phyloP scores from a whole-genome alignment of 2,329 filamentous ascomycete species.

The Hypoxylon sp. region DNA sequence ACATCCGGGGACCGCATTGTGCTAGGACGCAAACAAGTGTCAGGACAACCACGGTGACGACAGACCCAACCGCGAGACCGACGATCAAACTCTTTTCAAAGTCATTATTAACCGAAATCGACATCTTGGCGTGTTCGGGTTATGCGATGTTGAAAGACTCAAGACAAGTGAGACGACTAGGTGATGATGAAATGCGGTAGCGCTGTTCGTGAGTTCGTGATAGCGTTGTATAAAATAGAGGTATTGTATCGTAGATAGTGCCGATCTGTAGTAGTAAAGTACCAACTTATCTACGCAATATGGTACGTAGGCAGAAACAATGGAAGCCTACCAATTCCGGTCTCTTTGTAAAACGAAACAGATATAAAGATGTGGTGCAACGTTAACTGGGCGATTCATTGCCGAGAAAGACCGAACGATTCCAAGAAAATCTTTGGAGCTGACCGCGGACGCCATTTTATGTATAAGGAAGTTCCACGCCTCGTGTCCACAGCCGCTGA shows the following conservation, averaged over 20 bases:
- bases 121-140: slow-evolving; percentile 8
- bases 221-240: background rate
- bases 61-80: slow-evolving; percentile 44
- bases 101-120: slow-evolving; percentile 27
- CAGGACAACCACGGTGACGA: slow-evolving; percentile 39
- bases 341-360: slow-evolving; percentile 6
- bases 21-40: slow-evolving; percentile 47
- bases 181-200: background rate
- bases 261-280: background rate
- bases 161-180: background rate
- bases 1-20: slow-evolving; percentile 49
- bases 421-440: background rate
- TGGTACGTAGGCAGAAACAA: slow-evolving; percentile 2
- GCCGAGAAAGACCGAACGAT: background rate
- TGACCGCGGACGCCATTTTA: slow-evolving; percentile 8
- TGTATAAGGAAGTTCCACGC: slow-evolving; percentile 13
- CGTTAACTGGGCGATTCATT: slow-evolving; percentile 5
- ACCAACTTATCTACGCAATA: background rate
- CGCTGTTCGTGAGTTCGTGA: background rate
- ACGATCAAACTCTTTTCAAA: slow-evolving; percentile 43
- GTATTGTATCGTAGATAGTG: background rate
- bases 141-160: background rate
- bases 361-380: background rate
- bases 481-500: slow-evolving; percentile 15
- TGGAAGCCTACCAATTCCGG: background rate